phyloP scores from a whole-genome alignment of 192 early-diverging fungal genomes.

The Chytriomyces sp. region DNA sequence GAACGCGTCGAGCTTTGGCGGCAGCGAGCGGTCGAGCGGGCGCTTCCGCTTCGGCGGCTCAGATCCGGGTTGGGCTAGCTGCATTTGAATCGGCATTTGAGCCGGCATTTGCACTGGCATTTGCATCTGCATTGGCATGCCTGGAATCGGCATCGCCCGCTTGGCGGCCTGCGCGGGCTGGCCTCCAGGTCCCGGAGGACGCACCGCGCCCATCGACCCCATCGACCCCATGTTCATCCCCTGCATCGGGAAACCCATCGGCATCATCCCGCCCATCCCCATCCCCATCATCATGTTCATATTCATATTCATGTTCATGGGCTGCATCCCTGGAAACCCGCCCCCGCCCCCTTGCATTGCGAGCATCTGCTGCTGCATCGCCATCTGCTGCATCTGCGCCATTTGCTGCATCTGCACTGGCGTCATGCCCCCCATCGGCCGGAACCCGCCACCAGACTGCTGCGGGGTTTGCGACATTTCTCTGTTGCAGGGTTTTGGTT shows the following conservation, averaged over 20 bases:
- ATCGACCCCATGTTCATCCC: not conserved
- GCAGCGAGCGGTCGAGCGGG: constrained; percentile 34
- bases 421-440: too few species aligned
- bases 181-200: not conserved
- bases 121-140: too few species aligned
- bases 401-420: constrained; percentile 16
- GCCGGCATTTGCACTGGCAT: not conserved
- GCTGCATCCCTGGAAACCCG: not conserved
- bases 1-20: constrained; percentile 78
- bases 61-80: not conserved
- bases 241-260: not conserved
- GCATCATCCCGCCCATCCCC: not conserved
- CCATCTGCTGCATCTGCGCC: constrained; percentile 22
- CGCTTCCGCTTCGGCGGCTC: not conserved
- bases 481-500: not conserved
- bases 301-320: not conserved
- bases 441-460: not conserved
- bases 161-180: not conserved
- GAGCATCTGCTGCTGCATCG: not conserved
- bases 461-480: not conserved
- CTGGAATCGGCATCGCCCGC: not conserved
- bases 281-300: constrained; percentile 9
- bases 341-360: not conserved
- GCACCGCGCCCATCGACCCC: not conserved
- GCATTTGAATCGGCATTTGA: not conserved